These are phyloP conservation scores for Pichia heedii DNA, from an alignment of 805 yeast genomes.

Conservation along the genomic window DNA sequence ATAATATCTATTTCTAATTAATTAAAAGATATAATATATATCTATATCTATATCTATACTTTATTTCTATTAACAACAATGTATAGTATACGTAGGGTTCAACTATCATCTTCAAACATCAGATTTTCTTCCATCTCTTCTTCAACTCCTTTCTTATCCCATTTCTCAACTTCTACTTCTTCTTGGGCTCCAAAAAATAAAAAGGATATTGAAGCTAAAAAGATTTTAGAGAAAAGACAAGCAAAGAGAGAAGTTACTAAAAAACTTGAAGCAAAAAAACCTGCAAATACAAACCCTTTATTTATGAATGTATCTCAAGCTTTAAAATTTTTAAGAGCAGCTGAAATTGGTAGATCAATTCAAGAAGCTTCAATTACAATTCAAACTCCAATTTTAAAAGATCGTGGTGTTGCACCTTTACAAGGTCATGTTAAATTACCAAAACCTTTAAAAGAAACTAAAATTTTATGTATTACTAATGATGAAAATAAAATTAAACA, in stretches of 20 bases:
- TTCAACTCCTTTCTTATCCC: too few relatives aligned
- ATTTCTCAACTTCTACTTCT: slow-evolving; percentile 1
- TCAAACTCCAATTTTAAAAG: slow-evolving; percentile 56
- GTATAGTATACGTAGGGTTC: too few relatives aligned
- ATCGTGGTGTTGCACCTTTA: slow-evolving; percentile 69
- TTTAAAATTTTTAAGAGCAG: slow-evolving; percentile 70
- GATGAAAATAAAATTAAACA: slow-evolving; percentile 42
- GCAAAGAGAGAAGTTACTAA: slow-evolving; percentile 20
- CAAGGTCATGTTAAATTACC: slow-evolving; percentile 68
- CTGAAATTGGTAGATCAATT: slow-evolving; percentile 79
- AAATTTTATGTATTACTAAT: slow-evolving; percentile 60
- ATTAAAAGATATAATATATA: too few relatives aligned
- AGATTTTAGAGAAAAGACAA: slow-evolving; percentile 17
- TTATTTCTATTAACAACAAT: too few relatives aligned
- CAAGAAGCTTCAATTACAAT: slow-evolving; percentile 63
- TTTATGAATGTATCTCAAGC: slow-evolving; percentile 69
- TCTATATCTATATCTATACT: too few relatives aligned
- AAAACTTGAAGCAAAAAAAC: slow-evolving; percentile 31
- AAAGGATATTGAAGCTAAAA: slow-evolving; percentile 21
- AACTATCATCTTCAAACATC: too few relatives aligned
- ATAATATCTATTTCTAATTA: too few relatives aligned
- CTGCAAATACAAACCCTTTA: slow-evolving; percentile 43
- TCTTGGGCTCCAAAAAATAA: slow-evolving; percentile 20
- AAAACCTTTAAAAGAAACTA: slow-evolving; percentile 56
- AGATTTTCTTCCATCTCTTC: too few relatives aligned